phyloP scores from a whole-genome alignment of 2,329 filamentous ascomycete genomes.

The Stemphylium lycopersici region DNA sequence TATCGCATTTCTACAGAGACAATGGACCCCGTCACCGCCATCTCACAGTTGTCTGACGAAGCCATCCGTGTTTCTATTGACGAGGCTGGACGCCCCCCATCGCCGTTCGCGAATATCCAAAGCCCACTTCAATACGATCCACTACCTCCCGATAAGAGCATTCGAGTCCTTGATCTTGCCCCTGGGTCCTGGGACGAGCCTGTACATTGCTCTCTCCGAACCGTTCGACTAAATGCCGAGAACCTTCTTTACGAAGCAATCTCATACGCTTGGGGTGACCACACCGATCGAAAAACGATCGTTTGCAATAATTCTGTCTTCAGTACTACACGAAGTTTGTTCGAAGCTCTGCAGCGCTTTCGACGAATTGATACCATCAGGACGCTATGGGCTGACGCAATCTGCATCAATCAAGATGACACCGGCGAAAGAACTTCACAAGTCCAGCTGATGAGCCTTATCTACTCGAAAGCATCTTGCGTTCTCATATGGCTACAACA shows the following conservation, averaged over 20 bases:
- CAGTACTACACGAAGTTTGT: not conserved
- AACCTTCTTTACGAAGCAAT: slow-evolving; percentile 12
- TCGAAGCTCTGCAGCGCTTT: slow-evolving; percentile 7
- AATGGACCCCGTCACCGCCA: too few relatives aligned
- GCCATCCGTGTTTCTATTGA: too few relatives aligned
- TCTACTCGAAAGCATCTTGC: not conserved
- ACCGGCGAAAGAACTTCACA: slow-evolving; percentile 36
- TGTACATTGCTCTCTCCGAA: not conserved
- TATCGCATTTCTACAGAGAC: too few relatives aligned
- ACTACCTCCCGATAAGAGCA: not conserved
- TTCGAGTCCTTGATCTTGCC: not conserved
- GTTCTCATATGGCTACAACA: slow-evolving; percentile 4
- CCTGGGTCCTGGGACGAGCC: not conserved
- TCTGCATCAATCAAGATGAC: slow-evolving; percentile 46
- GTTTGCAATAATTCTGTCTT: not conserved
- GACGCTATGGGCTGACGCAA: slow-evolving; percentile 31
- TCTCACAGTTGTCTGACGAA: too few relatives aligned
- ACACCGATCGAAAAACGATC: not conserved
- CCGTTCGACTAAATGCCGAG: not conserved
- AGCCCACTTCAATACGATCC: not conserved
- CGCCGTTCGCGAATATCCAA: too few relatives aligned
- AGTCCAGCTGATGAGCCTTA: slow-evolving; percentile 38
- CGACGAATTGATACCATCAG: not conserved
- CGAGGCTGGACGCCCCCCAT: too few relatives aligned
- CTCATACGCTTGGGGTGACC: slow-evolving; percentile 21